These are phyloP conservation scores for Nicotiana otophora DNA, from an alignment of 257 asterid species.

Conservation along the genomic window DNA sequence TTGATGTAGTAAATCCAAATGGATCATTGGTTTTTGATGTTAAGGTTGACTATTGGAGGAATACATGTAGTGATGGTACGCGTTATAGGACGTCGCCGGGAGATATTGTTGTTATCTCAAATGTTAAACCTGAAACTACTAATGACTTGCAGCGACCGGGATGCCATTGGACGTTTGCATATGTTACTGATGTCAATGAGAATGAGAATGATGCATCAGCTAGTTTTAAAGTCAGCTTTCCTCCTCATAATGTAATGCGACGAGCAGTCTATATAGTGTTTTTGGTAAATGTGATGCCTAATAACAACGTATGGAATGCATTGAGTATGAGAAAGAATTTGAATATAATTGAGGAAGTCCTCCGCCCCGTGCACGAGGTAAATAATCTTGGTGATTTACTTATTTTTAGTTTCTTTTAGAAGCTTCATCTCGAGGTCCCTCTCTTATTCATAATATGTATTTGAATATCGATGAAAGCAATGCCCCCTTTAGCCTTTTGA, in stretches of 20 bases:
- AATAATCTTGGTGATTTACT: neutral
- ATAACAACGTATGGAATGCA: conserved; percentile 46
- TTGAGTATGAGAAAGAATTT: conserved; percentile 29
- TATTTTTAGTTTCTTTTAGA: neutral
- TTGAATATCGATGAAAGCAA: neutral
- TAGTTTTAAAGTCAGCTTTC: conserved; percentile 23
- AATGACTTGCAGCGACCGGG: conserved; percentile 22
- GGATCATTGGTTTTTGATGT: neutral
- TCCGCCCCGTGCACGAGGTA: conserved; percentile 33
- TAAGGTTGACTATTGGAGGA: conserved; percentile 33
- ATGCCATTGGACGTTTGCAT: conserved; percentile 35
- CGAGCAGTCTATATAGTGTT: conserved; percentile 29
- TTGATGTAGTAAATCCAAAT: neutral
- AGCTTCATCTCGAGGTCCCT: neutral
- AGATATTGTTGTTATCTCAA: conserved; percentile 36
- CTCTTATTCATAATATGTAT: neutral
- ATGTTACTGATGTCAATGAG: conserved; percentile 26
- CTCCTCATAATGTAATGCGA: neutral
- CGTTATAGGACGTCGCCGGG: conserved; percentile 43
- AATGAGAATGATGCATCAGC: conserved; percentile 7
- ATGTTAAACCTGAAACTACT: conserved; percentile 21
- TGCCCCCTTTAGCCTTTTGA: neutral
- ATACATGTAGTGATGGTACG: conserved; percentile 26
- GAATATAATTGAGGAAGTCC: conserved; percentile 24
- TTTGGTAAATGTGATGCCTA: conserved; percentile 30